These are phyloP conservation scores for Dothistroma septosporum DNA, from an alignment of 2,329 filamentous ascomycete genomes.

Conservation along the genomic window DNA sequence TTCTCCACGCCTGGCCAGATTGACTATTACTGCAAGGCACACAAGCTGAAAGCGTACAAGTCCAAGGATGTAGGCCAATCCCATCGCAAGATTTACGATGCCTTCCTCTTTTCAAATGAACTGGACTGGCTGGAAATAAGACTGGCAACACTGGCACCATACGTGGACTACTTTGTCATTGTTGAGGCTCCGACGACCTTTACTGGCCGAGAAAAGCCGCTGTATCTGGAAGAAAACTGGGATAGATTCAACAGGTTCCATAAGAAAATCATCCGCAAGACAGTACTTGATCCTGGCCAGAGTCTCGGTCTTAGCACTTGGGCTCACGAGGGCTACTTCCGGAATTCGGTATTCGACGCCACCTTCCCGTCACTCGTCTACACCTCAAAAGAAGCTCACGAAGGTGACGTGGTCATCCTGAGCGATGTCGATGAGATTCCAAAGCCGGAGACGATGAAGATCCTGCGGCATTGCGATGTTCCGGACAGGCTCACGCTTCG, in stretches of 20 bases:
- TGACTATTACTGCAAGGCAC: background rate
- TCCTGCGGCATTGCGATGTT: conserved; percentile 27
- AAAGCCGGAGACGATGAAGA: conserved; percentile 25
- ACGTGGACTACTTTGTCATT: conserved; percentile 63
- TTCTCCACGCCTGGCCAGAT: background rate
- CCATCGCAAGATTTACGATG: conserved; percentile 55
- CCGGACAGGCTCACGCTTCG: conserved; percentile 28
- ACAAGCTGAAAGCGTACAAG: conserved; percentile 1
- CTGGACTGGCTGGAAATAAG: conserved; percentile 64
- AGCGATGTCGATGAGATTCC: conserved; percentile 61
- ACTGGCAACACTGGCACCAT: conserved; percentile 53
- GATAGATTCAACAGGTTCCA: conserved; percentile 51
- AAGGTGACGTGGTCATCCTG: conserved; percentile 56
- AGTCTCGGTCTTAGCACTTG: conserved; percentile 43
- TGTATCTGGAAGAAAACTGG: conserved; percentile 53
- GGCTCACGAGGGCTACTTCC: conserved; percentile 52
- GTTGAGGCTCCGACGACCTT: conserved; percentile 59
- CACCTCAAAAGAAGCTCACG: conserved; percentile 38
- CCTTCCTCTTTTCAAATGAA: conserved; percentile 60
- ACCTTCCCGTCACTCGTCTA: conserved; percentile 50
- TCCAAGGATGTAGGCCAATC: background rate
- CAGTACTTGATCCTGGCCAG: conserved; percentile 44
- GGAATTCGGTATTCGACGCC: conserved; percentile 56
- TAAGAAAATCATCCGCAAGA: conserved; percentile 59
- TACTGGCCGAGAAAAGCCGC: conserved; percentile 53